phyloP scores from a whole-genome alignment of 495 filamentous ascomycete species.

The Sordaria brevicollis region DNA sequence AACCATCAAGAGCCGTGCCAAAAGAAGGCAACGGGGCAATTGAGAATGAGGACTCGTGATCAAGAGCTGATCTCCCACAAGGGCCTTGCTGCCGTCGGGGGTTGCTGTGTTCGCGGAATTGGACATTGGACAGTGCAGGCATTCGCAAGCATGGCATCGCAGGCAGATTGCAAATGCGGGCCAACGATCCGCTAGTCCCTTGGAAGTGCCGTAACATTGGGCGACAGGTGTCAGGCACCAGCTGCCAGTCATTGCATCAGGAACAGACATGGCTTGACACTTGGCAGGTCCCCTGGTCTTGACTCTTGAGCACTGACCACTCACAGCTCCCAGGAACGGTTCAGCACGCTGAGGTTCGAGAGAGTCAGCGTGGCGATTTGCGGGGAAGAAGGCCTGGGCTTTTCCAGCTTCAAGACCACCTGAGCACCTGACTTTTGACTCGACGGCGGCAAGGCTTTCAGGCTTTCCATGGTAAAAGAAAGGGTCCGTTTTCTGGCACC shows the following conservation, averaged over 20 bases:
- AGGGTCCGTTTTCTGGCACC: slow-evolving; percentile 2
- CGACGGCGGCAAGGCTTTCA: slow-evolving; percentile 22
- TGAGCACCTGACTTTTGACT: slow-evolving; percentile 19
- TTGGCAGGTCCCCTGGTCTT: background rate
- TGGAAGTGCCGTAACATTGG: background rate
- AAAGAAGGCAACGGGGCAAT: slow-evolving; percentile 4
- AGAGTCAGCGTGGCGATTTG: slow-evolving; percentile 19
- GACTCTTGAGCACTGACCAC: background rate
- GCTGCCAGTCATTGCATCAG: background rate
- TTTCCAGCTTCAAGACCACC: slow-evolving; percentile 1
- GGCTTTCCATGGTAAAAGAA: background rate
- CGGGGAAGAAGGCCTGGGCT: slow-evolving; percentile 18
- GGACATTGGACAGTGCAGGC: background rate
- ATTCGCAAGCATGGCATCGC: background rate
- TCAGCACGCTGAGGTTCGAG: background rate
- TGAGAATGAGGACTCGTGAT: slow-evolving; percentile 17
- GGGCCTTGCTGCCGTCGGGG: slow-evolving; percentile 4
- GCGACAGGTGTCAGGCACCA: background rate
- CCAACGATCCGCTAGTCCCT: slow-evolving; percentile 10
- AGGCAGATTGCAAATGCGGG: slow-evolving; percentile 8
- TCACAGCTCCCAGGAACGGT: background rate
- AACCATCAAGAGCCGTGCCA: too few relatives aligned
- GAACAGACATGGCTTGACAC: background rate
- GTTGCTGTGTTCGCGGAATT: background rate
- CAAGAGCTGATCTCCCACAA: slow-evolving; percentile 7